A percentile compares a stretch with the other conserved stretches of the same genome.
These are phyloP conservation scores for Lecanicillium sp. DNA, from an alignment of 2,329 filamentous ascomycete species.

Conservation along the genomic window DNA sequence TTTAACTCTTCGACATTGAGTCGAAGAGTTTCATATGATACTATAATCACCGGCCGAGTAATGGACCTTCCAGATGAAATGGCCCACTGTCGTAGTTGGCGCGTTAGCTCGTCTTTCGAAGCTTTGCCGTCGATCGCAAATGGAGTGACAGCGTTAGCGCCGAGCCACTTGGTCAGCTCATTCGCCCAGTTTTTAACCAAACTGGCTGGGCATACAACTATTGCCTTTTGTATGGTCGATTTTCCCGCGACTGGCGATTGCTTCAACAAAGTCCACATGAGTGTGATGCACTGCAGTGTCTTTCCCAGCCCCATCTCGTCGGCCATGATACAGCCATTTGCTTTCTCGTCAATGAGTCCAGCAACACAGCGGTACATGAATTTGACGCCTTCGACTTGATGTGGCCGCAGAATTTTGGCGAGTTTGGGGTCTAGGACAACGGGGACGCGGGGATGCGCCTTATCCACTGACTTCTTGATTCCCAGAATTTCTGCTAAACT, in stretches of 20 bases:
- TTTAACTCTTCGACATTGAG: slow-evolving; percentile 86
- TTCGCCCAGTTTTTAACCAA: slow-evolving; percentile 98
- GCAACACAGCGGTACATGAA: slow-evolving; percentile 95
- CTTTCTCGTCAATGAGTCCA: slow-evolving; percentile 88
- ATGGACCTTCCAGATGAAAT: slow-evolving; percentile 85
- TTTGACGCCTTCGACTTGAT: slow-evolving; percentile 97
- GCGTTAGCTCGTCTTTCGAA: slow-evolving; percentile 83
- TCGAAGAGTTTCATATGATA: slow-evolving; percentile 93
- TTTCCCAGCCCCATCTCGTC: slow-evolving; percentile 99
- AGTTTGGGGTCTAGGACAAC: slow-evolving; percentile 92
- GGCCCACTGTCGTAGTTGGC: slow-evolving; percentile 90
- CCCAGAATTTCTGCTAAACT: slow-evolving; percentile 92
- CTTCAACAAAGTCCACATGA: slow-evolving; percentile 95
- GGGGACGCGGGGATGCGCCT: slow-evolving; percentile 78
- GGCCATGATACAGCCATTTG: slow-evolving; percentile 98
- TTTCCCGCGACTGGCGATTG: slow-evolving; percentile 95
- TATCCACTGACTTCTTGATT: slow-evolving; percentile 81
- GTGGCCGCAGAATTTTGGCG: slow-evolving; percentile 82
- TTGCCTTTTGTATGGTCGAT: slow-evolving; percentile 87
- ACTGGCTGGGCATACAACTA: slow-evolving; percentile 94
- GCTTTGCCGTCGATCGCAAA: slow-evolving; percentile 97
- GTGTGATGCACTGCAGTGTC: slow-evolving; percentile 90
- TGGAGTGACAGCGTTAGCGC: slow-evolving; percentile 79
- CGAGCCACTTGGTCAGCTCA: slow-evolving; percentile 93
- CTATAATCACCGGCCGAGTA: slow-evolving; percentile 88